Evolutionary conservation across 495 filamentous ascomycete genomes (phyloP).

Genomic region (Hyaloscypha variabilis): DNA sequence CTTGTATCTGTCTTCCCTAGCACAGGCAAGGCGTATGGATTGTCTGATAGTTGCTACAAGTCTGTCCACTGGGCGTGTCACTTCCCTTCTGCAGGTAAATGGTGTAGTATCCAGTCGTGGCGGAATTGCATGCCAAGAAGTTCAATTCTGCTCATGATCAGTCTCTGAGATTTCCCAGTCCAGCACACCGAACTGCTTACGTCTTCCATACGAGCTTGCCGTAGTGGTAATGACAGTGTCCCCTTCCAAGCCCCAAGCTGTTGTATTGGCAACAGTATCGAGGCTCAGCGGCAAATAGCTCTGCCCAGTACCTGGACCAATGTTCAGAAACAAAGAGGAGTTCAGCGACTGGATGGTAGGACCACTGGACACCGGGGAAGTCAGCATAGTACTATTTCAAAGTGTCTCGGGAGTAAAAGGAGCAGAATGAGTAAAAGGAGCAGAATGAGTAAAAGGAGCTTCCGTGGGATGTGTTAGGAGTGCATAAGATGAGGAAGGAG

Average conservation of each 20-base stretch:
- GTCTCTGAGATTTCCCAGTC: neutral
- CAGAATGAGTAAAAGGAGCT: too few relatives aligned
- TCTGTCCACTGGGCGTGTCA: slow-evolving; percentile 46
- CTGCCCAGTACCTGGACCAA: slow-evolving; percentile 24
- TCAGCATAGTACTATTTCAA: too few relatives aligned
- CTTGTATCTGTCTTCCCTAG: slow-evolving; percentile 23
- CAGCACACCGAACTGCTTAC: slow-evolving; percentile 27
- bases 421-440: too few relatives aligned
- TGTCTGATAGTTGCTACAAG: slow-evolving; percentile 54
- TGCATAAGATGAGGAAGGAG: too few relatives aligned
- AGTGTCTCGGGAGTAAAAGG: too few relatives aligned
- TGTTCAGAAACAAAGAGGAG: slow-evolving; percentile 47
- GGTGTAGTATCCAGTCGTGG: slow-evolving; percentile 44
- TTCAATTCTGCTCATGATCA: slow-evolving; percentile 44
- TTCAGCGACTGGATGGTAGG: slow-evolving; percentile 49
- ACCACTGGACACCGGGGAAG: too few relatives aligned
- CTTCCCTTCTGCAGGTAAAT: slow-evolving; percentile 52
- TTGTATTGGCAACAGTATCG: slow-evolving; percentile 37
- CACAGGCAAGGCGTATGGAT: slow-evolving; percentile 53
- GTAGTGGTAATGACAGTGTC: slow-evolving; percentile 53
- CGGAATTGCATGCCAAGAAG: slow-evolving; percentile 48
- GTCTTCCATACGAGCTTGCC: slow-evolving; percentile 47
- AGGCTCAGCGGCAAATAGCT: slow-evolving; percentile 50
- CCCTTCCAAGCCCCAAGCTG: slow-evolving; percentile 53
- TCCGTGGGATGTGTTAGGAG: too few relatives aligned